These are phyloP conservation scores for Candida boleticola DNA, from an alignment of 805 yeast species.

Conservation along the genomic window DNA sequence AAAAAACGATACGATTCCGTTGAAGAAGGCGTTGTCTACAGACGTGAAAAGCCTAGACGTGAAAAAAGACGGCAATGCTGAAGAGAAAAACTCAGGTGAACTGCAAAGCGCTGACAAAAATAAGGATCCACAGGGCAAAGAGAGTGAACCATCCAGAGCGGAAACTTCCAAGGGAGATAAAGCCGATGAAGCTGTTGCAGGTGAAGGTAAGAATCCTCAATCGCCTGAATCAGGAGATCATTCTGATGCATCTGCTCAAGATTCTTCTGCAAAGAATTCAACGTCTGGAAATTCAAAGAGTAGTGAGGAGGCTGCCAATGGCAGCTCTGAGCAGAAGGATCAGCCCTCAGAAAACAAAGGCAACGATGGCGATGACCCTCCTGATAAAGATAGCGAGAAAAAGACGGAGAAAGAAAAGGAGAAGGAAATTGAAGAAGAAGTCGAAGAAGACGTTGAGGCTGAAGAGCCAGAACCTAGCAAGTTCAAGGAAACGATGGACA, in stretches of 20 bases:
- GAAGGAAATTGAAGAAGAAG: constrained; percentile 11
- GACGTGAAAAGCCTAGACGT: constrained; percentile 6
- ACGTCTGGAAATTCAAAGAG: not conserved
- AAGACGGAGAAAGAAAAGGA: constrained; percentile 8
- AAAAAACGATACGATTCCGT: constrained; percentile 10
- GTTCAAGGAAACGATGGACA: constrained; percentile 18
- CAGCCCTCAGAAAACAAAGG: not conserved
- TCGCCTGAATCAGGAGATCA: too few species aligned
- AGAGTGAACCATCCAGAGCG: not conserved
- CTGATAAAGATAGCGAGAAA: not conserved
- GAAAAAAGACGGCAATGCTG: constrained; percentile 1
- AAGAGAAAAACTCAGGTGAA: not conserved
- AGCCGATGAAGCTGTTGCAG: not conserved
- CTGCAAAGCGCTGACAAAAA: not conserved
- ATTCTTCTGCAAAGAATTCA: not conserved
- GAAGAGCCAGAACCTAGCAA: constrained; percentile 15
- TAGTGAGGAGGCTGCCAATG: not conserved
- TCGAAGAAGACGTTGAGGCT: constrained; percentile 13
- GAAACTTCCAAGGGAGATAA: not conserved
- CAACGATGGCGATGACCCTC: constrained; percentile 1
- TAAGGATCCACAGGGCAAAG: not conserved
- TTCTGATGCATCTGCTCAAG: not conserved
- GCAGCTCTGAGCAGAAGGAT: not conserved
- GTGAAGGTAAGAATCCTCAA: not conserved
- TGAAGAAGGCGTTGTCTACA: constrained; percentile 7